phyloP scores from a whole-genome alignment of 257 asterid genomes.

The Solanum megistacrolobum region DNA sequence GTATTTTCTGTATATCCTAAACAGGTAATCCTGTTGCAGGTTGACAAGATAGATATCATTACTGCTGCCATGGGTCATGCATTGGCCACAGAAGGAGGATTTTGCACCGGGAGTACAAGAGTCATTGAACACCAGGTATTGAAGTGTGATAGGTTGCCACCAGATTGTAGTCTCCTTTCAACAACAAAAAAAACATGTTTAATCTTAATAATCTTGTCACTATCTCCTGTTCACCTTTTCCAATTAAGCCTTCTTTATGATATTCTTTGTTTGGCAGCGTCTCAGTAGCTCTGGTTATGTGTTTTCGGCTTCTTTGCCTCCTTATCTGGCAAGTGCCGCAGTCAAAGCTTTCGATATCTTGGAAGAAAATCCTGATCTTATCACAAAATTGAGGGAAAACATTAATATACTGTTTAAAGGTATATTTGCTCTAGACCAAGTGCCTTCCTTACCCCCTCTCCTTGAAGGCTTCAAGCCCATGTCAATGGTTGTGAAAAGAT shows the following conservation, averaged over 20 bases:
- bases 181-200: neutral
- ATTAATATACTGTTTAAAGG: conserved; percentile 44
- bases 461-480: neutral
- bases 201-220: neutral
- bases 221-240: neutral
- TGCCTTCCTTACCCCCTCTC: neutral
- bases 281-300: conserved; percentile 90
- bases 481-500: neutral
- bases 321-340: conserved; percentile 91
- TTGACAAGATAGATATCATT: conserved; percentile 81
- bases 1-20: conserved; percentile 1
- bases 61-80: conserved; percentile 97
- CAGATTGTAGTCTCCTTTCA: neutral
- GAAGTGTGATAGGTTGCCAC: conserved; percentile 2
- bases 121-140: conserved; percentile 91
- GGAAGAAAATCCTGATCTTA: conserved; percentile 64
- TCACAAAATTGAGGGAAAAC: conserved; percentile 52
- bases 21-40: conserved; percentile 24
- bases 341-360: conserved; percentile 74
- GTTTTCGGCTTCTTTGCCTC: conserved; percentile 94
- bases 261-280: conserved; percentile 46
- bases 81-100: conserved; percentile 96
- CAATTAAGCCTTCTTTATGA: neutral
- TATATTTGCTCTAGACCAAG: neutral
- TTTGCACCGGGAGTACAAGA: conserved; percentile 90